Evolutionary conservation across 345 rosid genomes (phyloP), one percentile per base, ranked within the genome.

Genomic region (Gossypium thurberi): DNA sequence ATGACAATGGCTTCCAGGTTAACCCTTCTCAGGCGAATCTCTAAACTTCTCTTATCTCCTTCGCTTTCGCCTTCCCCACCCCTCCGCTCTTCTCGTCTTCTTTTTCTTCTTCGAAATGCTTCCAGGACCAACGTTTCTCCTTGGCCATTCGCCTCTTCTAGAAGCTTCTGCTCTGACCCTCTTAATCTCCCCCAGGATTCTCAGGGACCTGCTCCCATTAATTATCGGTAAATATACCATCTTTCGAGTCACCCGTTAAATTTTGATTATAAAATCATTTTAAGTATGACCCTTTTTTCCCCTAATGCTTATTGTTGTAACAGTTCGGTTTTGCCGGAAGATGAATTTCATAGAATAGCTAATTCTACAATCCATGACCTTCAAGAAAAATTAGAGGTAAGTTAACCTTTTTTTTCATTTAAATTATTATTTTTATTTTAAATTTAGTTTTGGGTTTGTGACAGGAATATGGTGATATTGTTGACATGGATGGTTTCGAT

Each of bases 401-500:
- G 20, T 12, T 9, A 18, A 44, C 70, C 12, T 59, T 56, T 63
- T 20, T 57, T 57, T 60, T 6, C 37, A 13, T 25, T 47, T 9
- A 9, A 28, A 21, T 37, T 2, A 12, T 1, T 10, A 2, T 13
- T 37, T 37, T 61, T 23, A 8, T 6, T 65, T 6, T 17, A 7
- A 52, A n/a, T 25, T 61, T 23, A 53, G 25, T 42, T 44, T 64
- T 76, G 64, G 65, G 58, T 18, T 12, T 33, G 5, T 47, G 53
- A 44, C 85, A 94, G 98, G 98, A 92, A 61, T 95, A 90, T 79
- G 97, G 97, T 43, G 98, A 92, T 77, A 68, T 11, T 18, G 64
- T 88, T 28, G 91, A 92, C 79, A 77, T 95, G 59, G 93, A 95
- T 80, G 99, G 99, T 2, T 87, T 90, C 70, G 98, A 95, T 78